Evolutionary conservation across 2,329 filamentous ascomycete genomes (phyloP), one percentile per base, ranked within the genome.

Genomic region (Tolypocladium endophyticum): DNA sequence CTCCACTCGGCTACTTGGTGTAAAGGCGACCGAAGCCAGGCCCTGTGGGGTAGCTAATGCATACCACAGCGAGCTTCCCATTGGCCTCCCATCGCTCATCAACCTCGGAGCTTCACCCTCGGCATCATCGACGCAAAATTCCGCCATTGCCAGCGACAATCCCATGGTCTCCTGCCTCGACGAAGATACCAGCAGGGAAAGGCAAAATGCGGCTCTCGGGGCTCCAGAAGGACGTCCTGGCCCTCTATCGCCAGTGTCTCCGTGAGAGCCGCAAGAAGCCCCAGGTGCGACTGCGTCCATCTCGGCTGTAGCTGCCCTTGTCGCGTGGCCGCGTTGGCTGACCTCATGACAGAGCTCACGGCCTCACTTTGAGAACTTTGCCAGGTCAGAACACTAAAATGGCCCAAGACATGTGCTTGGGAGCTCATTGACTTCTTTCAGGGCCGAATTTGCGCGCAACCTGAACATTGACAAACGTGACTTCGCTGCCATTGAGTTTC

Each of bases 211-310:
- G 85, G 67, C 78, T 92, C 33, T 96, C 92, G 9, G 94, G 94
- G 41, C 79, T 97, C n/a, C 93, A 97, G 72, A 87, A 84, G 68
- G 91, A 96, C 69, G 93, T 97, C 4, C 74, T 97, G 57, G 81
- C 86, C 39, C 83, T 99, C 18, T 99, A 97, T 72, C 86, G 93
- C 61, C 84, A 86, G 70, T 97, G 93, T 68, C 78, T 99, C 33
- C 85, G 92, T 61, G 90, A 89, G 69, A 86, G 88, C 61, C 84
- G 87, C 61, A 87, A 86, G 69, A 97, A 99, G 73, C 91, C 92
- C 93, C 72, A 63, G 63, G 68, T 62, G 28, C 58, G 50, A 4
- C 50, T 54, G 36, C 36, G 11, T 58, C 9, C 33, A 52, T 9
- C 38, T 39, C 9, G 35, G 36, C 23, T 16, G 38, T n/a, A 8